Conservation (phyloP, 495 filamentous ascomycete species). For the Astrothelium macrocarpum region DNA sequence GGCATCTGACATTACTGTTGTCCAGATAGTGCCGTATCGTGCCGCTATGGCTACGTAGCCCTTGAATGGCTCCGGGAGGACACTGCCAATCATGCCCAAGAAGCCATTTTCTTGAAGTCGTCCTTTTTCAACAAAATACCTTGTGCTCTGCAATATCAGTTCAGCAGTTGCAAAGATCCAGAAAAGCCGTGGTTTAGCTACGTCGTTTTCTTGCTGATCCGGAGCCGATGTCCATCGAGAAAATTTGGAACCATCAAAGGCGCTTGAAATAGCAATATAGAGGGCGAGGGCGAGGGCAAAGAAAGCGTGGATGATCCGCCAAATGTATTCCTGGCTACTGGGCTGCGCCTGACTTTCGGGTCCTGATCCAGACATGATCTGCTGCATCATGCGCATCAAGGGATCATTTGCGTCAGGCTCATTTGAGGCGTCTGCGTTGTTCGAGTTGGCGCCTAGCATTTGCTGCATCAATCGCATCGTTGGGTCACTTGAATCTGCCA, state of each 20-base stretch:
- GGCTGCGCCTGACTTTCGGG: slow-evolving; percentile 31
- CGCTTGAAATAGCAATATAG: slow-evolving; percentile 52
- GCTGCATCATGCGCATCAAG: slow-evolving; percentile 51
- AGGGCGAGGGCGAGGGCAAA: slow-evolving; percentile 62
- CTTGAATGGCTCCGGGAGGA: slow-evolving; percentile 48
- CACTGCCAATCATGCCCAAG: slow-evolving; percentile 45
- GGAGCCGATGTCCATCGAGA: slow-evolving; percentile 35
- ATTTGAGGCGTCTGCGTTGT: neutral
- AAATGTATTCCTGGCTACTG: slow-evolving; percentile 47
- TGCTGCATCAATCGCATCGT: neutral
- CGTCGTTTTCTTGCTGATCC: slow-evolving; percentile 17
- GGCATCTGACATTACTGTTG: slow-evolving; percentile 53
- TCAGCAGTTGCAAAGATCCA: slow-evolving; percentile 76
- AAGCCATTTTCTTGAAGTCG: slow-evolving; percentile 39
- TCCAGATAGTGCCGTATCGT: slow-evolving; percentile 60
- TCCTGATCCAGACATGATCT: slow-evolving; percentile 40
- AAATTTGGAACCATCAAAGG: slow-evolving; percentile 47
- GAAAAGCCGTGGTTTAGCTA: slow-evolving; percentile 40
- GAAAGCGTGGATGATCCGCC: slow-evolving; percentile 66
- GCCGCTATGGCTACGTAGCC: slow-evolving; percentile 49
- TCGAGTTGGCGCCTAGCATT: neutral
- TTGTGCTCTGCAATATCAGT: slow-evolving; percentile 55
- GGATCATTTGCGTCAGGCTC: slow-evolving; percentile 41
- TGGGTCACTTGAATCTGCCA: slow-evolving; percentile 11
- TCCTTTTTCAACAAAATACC: slow-evolving; percentile 54